Base-by-base conservation (phyloP, 768 basidiomycete species). In the Candolleomyces eurysporus region DNA sequence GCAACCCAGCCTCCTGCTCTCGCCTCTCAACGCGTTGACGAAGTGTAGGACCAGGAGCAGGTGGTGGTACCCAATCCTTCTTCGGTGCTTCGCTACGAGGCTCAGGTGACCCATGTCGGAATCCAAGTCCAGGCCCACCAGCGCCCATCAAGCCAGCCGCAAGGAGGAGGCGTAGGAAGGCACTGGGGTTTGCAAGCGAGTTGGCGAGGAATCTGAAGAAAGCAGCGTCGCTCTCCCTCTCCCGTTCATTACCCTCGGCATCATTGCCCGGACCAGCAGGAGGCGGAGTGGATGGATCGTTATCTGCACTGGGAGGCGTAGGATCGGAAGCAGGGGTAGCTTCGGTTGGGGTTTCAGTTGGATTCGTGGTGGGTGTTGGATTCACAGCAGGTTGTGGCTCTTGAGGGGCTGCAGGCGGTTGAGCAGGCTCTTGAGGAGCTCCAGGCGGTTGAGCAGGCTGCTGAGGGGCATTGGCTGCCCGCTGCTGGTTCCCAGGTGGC, bases 1-100 rank as follows among this genome's bases (percentile, higher is more conserved):
- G 78, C 66, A 91, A 68, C 0, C 89, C 91, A 21, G 83, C 80
- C 69, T 90, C 89, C 21, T 87, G 82, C 71, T 92, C 91, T 59
- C 83, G 79, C 61, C 82, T 80, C 71, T 93, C 91, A 17, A 93
- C 78, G 6, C 86, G 82, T 70, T 92, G 84, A 30, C 91, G 87
- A 48, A 92, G 73, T 6, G 90, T 89, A 39, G 79, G 80, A 0
- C 90, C 90, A 2, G 90, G 89, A 0, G 88, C 76, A 0, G 85
- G 73, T 0, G 90, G 90, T 1, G 80, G 77, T 2, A 76, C 72
- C 90, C 90, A 92, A 55, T 77, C 70, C 66, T 80, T 80, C 63
- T 71, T 74, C 51, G 76, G 72, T 5, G 14, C 49, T 19, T 50
- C 48, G n/a, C 5, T 6, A 30, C 17, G 45, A 39, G 32, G 40